Conservation (phyloP, 163 green algal genomes). For the Volvox carteri region DNA sequence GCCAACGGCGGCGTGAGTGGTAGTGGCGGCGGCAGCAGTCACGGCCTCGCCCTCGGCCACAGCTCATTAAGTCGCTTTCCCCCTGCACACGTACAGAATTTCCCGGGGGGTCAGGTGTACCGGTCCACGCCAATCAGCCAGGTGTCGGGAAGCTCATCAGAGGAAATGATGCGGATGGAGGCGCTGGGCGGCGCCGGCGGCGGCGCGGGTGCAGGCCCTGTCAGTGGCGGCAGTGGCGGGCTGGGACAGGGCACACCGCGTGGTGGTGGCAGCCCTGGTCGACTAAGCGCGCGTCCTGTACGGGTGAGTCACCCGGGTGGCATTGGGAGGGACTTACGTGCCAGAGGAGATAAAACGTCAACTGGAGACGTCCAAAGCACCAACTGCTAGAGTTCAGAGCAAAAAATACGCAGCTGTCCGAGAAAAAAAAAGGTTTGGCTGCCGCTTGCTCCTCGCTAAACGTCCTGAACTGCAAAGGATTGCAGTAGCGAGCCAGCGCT, state of each 20-base stretch:
- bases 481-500: too few relatives aligned
- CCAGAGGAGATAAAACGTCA: too few relatives aligned
- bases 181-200: not conserved
- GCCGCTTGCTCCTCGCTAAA: too few relatives aligned
- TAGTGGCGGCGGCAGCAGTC: not conserved
- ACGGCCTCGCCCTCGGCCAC: not conserved
- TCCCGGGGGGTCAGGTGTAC: not conserved
- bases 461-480: too few relatives aligned
- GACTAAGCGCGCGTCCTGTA: not conserved
- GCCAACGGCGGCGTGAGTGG: not conserved
- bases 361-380: too few relatives aligned
- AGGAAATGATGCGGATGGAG: slow-evolving; percentile 3
- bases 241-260: not conserved
- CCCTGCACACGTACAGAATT: not conserved
- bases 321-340: too few relatives aligned
- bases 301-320: slow-evolving; percentile 25
- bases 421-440: too few relatives aligned
- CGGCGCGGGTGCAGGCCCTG: not conserved
- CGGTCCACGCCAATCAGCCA: slow-evolving; percentile 33
- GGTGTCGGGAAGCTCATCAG: slow-evolving; percentile 1
- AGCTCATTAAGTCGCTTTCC: slow-evolving; percentile 10
- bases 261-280: not conserved
- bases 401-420: too few relatives aligned
- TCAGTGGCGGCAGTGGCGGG: not conserved
- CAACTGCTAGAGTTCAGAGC: too few relatives aligned